Percentiles rank a stretch among this genome's conserved stretches.
These are phyloP conservation scores for Triticum timopheevii DNA, from an alignment of 176 grass and related monocot genomes.

Conservation along the genomic window DNA sequence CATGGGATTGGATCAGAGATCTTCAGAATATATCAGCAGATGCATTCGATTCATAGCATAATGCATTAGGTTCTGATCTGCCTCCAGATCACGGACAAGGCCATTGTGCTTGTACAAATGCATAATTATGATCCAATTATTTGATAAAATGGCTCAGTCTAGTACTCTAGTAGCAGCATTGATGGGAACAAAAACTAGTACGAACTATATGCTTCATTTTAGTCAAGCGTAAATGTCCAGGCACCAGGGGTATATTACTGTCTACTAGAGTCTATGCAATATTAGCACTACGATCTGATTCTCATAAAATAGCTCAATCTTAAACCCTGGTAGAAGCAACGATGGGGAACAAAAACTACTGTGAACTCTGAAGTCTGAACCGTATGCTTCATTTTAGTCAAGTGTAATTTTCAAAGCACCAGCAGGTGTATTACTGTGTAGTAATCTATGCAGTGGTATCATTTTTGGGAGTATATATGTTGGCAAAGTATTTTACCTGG, in stretches of 20 bases:
- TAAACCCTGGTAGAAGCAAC: background rate
- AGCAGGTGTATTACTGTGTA: background rate
- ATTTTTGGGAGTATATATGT: background rate
- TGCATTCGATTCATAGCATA: background rate
- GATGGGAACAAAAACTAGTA: background rate
- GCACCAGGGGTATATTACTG: background rate
- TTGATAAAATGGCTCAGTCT: background rate
- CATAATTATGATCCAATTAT: background rate
- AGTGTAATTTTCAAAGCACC: background rate
- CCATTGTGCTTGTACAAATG: background rate
- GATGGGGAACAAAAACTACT: background rate
- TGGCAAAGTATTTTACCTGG: conserved; percentile 45
- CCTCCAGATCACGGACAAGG: too few species aligned
- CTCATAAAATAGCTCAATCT: background rate
- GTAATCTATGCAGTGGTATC: too few species aligned
- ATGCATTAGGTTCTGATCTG: background rate
- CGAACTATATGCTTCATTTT: background rate
- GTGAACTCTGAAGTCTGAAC: too few species aligned
- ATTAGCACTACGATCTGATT: background rate
- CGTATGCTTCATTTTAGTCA: background rate
- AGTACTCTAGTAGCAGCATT: background rate
- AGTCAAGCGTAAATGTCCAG: background rate
- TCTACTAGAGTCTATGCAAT: background rate
- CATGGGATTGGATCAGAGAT: background rate
- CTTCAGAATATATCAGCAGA: background rate